Evolutionary conservation across 2,329 filamentous ascomycete genomes (phyloP).

Genomic region (Stromatinia cepivora): DNA sequence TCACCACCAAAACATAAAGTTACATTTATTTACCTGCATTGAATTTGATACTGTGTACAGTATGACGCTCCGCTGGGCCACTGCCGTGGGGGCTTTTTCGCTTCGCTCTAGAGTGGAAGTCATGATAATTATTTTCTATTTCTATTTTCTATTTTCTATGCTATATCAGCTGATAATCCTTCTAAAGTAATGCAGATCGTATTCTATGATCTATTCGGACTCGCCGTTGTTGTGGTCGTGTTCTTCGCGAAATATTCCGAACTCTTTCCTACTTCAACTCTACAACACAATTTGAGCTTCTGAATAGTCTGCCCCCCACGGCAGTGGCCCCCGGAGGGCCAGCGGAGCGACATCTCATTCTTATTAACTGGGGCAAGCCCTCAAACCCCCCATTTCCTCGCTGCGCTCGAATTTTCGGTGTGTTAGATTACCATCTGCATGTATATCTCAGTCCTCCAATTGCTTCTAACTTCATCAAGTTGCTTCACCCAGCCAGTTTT

Average conservation of each 20-base stretch:
- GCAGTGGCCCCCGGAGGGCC: background rate
- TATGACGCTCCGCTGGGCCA: conserved; percentile 6
- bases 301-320: background rate
- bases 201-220: too few species aligned
- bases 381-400: background rate
- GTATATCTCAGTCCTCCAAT: too few species aligned
- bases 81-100: conserved; percentile 5
- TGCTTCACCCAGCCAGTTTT: too few species aligned
- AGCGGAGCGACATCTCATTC: background rate
- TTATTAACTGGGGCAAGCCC: background rate
- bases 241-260: background rate
- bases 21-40: background rate
- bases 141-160: background rate
- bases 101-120: background rate
- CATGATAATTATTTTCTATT: background rate
- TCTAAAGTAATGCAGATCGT: background rate
- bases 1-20: background rate
- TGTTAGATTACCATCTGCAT: too few species aligned
- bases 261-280: too few species aligned
- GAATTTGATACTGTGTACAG: too few species aligned
- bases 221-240: background rate
- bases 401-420: too few species aligned
- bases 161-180: background rate
- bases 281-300: background rate
- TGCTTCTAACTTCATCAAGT: too few species aligned